Base-by-base conservation (phyloP, 106 monocot genomes). In the Platanthera guangdongensis region DNA sequence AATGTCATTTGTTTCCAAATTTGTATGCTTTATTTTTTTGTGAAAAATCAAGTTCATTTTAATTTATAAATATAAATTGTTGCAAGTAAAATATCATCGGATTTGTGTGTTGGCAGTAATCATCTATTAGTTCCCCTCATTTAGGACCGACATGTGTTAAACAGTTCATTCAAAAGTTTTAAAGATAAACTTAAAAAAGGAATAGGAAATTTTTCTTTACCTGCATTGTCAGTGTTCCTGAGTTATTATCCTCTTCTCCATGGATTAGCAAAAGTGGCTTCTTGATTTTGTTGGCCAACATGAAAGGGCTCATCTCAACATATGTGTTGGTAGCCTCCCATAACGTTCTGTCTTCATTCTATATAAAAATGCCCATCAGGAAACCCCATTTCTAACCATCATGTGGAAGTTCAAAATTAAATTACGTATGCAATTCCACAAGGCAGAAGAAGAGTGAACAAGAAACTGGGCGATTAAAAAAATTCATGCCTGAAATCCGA, bases 261-360 rank as follows among this genome's bases (percentile, higher is more conserved):
- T 97, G 97, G 18, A 97, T 84, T 57, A 97, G 87, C 52, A 97
- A 79, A 83, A 97, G 89, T 59, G 97, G 97, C 80, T 94, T 93
- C 88, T 91, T 97, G 53, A 97, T 91, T 83, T 94, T 97, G 84
- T 91, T 91, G 47, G 97, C 97, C 18, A 91, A 89, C 93, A 97
- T 93, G 78, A 97, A 97, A 74, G 97, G 97, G 71, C 91, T 97
- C 97, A 97, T 97, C 74, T 89, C 87, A 68, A 91, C 85, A 81
- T 94, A 97, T 50, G 89, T 94, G 67, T 71, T 81, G 19, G 89
- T 93, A 14, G 97, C 91, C 80, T 97, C 97, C 97, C 97, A 97
- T 77, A 94, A 91, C 16, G 97, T 97, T 85, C 97, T 89, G 52
- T 97, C 97, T 88, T 97, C 97, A 83, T 97, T 97, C 93, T 97